Evolutionary conservation across 768 basidiomycete genomes (phyloP).

Genomic region (Bullera alba): DNA sequence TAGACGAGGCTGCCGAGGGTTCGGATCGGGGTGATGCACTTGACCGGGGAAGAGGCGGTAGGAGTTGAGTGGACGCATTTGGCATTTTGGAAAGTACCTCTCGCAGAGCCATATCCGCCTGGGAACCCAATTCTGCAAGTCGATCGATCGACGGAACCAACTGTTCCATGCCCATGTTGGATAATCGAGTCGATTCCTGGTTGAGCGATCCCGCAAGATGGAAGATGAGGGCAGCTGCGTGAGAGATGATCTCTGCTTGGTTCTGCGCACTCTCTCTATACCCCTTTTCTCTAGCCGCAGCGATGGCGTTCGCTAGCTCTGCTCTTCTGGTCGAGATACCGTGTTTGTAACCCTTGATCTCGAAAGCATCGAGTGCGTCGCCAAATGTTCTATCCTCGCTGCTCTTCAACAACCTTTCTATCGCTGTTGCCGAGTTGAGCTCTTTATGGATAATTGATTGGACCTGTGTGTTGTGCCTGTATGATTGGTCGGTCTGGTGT

Average conservation of each 20-base stretch:
- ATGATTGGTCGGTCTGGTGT: constrained; percentile 18
- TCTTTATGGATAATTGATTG: constrained; percentile 11
- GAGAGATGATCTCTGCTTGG: not conserved
- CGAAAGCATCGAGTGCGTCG: constrained; percentile 15
- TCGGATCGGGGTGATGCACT: not conserved
- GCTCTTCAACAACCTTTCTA: constrained; percentile 18
- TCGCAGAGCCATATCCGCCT: not conserved
- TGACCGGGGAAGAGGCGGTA: not conserved
- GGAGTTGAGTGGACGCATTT: not conserved
- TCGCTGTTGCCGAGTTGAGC: constrained; percentile 12
- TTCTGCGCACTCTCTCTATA: constrained; percentile 8
- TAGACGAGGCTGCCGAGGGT: no score
- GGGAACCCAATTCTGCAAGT: not conserved
- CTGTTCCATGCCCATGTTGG: not conserved
- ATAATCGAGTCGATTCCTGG: not conserved
- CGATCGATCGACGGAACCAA: not conserved
- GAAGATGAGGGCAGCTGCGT: not conserved
- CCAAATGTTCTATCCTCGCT: constrained; percentile 20
- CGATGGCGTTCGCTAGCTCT: constrained; percentile 11
- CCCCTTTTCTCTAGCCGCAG: constrained; percentile 21
- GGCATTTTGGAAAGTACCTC: not conserved
- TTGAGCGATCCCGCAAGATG: not conserved
- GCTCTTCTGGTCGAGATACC: constrained; percentile 14
- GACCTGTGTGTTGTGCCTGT: constrained; percentile 18
- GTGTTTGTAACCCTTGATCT: constrained; percentile 12